Evolutionary conservation across 164 flowering plant species (phyloP), one percentile per base, ranked within the genome.

Genomic region (Nymphaea colorata): DNA sequence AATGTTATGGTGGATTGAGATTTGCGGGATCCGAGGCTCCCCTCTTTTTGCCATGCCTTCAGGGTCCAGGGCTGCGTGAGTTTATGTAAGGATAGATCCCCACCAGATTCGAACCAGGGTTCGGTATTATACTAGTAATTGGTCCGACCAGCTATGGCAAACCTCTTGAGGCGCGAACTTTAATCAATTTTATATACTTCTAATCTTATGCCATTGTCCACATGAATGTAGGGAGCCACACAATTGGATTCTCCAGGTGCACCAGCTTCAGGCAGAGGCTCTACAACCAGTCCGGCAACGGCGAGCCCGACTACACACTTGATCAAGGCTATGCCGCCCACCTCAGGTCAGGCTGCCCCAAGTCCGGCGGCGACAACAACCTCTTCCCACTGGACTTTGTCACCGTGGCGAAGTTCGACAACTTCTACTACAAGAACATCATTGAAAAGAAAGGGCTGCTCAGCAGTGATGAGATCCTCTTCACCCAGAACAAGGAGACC

Each of bases 211-310:
- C 36, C 64, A 10, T 17, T 61, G 10, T 47, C 14, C 45, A 4
- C 11, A 25, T 25, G 36, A 25, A 36, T 67, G 42, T 85, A 94
- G 99, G 99, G 64, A 88, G 99, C 77, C 99, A 94, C 85, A 94
- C 99, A 41, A 88, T 94, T 0, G 99, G 99, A 64, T 74, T 83
- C 63, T 62, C 99, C 10, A 77, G 98, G 68, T 94, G 99, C 82
- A 82, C 91, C 18, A 81, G 83, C 74, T 88, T 94, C 86, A 86
- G 95, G 84, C 96, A 89, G 69, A 88, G 99, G 78, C 88, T 94
- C 4, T 91, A 94, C 91, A 87, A 90, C 82, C 96, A 88, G 65
- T 17, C 87, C 3, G 97, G 97, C 64, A 85, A 90, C n/a, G 93
- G 89, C 16, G 73, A 69, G 64, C 91, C 97, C 0, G 96, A 90